Percentiles rank a stretch among this genome's conserved stretches.
phyloP scores from a whole-genome alignment of 805 yeast genomes.

The Hanseniaspora meyeri region DNA sequence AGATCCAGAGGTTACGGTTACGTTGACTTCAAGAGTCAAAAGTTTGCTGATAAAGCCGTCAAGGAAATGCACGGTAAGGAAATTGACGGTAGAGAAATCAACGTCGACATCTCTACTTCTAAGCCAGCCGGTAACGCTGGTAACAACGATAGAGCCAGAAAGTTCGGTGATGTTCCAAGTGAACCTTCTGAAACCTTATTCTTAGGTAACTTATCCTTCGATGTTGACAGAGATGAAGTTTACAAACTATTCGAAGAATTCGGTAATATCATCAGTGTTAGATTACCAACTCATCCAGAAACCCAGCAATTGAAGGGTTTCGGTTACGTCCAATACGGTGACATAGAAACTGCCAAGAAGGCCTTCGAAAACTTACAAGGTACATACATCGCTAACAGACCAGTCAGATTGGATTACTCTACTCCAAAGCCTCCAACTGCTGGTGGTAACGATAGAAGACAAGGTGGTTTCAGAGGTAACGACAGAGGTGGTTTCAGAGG shows the following conservation, averaged over 20 bases:
- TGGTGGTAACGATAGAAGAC: conserved; percentile 31
- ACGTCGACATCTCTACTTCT: conserved; percentile 80
- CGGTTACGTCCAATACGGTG: conserved; percentile 87
- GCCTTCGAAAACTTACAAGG: conserved; percentile 85
- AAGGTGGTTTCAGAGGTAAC: conserved; percentile 32
- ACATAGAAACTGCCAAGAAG: conserved; percentile 77
- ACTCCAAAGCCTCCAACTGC: conserved; percentile 64
- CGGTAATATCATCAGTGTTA: conserved; percentile 77
- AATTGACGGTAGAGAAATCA: conserved; percentile 93
- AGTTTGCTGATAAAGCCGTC: conserved; percentile 76
- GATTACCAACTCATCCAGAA: conserved; percentile 97
- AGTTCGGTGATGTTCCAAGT: conserved; percentile 81
- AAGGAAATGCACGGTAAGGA: conserved; percentile 80
- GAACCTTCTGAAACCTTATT: conserved; percentile 92
- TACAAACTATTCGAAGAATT: conserved; percentile 59
- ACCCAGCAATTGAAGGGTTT: conserved; percentile 98
- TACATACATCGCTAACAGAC: conserved; percentile 76
- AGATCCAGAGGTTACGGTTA: conserved; percentile 96
- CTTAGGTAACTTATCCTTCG: conserved; percentile 90
- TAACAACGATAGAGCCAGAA: conserved; percentile 65
- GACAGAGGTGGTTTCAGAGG: conserved; percentile 22
- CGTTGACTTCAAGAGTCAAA: conserved; percentile 76
- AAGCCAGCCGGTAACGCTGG: conserved; percentile 52
- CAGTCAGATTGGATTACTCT: conserved; percentile 89
- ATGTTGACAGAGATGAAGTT: conserved; percentile 68